Evolutionary conservation across 441 rosid genomes (phyloP).

Genomic region (Pelargonium australe): DNA sequence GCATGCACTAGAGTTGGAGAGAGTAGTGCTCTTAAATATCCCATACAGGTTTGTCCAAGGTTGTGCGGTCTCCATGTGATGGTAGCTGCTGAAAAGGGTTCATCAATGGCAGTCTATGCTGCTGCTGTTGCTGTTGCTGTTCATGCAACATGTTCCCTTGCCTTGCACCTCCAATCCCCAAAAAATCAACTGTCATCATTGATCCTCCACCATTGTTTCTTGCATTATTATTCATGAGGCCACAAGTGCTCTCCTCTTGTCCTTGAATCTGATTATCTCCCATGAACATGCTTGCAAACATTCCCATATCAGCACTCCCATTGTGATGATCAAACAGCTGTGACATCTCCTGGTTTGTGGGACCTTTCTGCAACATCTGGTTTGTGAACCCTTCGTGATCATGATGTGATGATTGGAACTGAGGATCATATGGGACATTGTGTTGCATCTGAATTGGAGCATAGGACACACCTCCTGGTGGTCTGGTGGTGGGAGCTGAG

Average conservation of each 20-base stretch:
- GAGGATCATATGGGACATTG: not conserved
- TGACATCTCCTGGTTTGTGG: constrained; percentile 30
- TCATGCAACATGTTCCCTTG: constrained; percentile 25
- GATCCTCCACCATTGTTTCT: constrained; percentile 25
- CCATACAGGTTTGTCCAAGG: constrained; percentile 49
- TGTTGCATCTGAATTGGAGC: constrained; percentile 26
- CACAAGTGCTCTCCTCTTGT: constrained; percentile 26
- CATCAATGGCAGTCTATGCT: constrained; percentile 33
- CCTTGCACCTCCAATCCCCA: constrained; percentile 53
- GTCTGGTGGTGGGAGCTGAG: constrained; percentile 20
- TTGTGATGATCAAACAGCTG: constrained; percentile 25
- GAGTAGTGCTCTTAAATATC: constrained; percentile 32
- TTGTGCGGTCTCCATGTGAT: constrained; percentile 37
- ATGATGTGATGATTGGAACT: constrained; percentile 13
- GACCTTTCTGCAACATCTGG: constrained; percentile 26
- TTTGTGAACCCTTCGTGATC: constrained; percentile 33
- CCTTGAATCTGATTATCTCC: constrained; percentile 21
- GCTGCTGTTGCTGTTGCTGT: constrained; percentile 29
- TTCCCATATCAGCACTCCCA: constrained; percentile 36
- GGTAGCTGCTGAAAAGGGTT: constrained; percentile 40
- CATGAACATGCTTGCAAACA: constrained; percentile 38
- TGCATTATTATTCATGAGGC: constrained; percentile 26
- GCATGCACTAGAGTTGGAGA: not conserved
- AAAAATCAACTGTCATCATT: constrained; percentile 47
- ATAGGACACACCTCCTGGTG: constrained; percentile 19